These are phyloP conservation scores for Galerina marginata DNA, from an alignment of 768 basidiomycete genomes.

Conservation along the genomic window DNA sequence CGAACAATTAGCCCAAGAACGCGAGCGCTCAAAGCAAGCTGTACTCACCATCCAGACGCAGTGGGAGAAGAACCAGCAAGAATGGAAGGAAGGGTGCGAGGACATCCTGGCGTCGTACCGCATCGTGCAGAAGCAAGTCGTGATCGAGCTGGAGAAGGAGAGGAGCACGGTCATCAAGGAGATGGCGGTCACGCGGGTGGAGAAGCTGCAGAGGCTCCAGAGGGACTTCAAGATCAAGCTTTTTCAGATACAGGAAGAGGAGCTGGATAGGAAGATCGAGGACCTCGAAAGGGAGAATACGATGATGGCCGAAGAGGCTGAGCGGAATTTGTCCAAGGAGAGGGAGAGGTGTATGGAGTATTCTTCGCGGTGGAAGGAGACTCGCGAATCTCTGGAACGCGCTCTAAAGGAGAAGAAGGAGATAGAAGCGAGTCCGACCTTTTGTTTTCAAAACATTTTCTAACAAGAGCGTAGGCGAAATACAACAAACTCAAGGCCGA, in stretches of 20 bases:
- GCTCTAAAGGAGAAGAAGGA: constrained; percentile 50
- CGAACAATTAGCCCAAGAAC: constrained; percentile 51
- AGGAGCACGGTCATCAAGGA: constrained; percentile 55
- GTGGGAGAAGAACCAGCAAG: constrained; percentile 56
- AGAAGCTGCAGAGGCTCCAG: constrained; percentile 63
- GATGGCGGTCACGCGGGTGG: constrained; percentile 57
- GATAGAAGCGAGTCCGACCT: constrained; percentile 44
- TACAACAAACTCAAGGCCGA: constrained; percentile 51
- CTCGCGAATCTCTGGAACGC: constrained; percentile 42
- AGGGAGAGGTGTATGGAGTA: constrained; percentile 40
- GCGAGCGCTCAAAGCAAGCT: constrained; percentile 45
- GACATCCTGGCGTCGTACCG: constrained; percentile 66
- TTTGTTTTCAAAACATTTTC: not conserved
- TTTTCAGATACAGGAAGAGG: constrained; percentile 67
- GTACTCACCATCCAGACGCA: constrained; percentile 50
- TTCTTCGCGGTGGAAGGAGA: constrained; percentile 42
- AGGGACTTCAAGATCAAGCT: constrained; percentile 71
- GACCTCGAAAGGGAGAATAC: constrained; percentile 55
- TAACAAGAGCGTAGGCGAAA: constrained; percentile 36
- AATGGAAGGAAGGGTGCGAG: constrained; percentile 70
- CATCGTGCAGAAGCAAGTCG: constrained; percentile 64
- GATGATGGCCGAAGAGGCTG: constrained; percentile 45
- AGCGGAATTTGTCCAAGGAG: constrained; percentile 53
- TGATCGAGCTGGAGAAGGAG: constrained; percentile 59
- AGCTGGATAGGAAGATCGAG: constrained; percentile 58